Base-by-base conservation (phyloP, 2,329 filamentous ascomycete species). In the Colletotrichum costaricense region DNA sequence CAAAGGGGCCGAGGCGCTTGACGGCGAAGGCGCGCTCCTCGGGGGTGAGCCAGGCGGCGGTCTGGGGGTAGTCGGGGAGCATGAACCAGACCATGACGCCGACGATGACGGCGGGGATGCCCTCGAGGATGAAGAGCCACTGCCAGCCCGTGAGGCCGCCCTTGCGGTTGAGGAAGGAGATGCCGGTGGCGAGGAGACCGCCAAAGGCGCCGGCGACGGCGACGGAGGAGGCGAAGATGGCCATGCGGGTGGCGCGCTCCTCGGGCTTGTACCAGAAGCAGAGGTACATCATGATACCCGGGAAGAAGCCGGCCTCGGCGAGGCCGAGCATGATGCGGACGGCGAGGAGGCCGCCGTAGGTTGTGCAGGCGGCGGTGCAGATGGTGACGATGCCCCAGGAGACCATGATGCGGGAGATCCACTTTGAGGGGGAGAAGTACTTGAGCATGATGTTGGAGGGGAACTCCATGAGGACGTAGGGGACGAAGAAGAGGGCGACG, bases 201-300 rank as follows among this genome's bases (percentile, higher is more conserved):
- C 89, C 89, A 78, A 92, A 92, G 1, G 90, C 90, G 26, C 88
- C 89, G 0, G 90, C 89, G 14, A 91, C 80, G 9, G 88, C 86
- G 1, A 88, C 88, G 24, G 88, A 88, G 54, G 86, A 89, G 77
- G 89, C 92, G 78, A 91, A 92, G 5, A 92, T 82, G 4, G 89
- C 88, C 55, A 91, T 87, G 4, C 90, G 84, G 64, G 87, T 90
- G 66, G 90, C 88, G 56, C 88, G 82, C 77, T 92, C 90, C 60
- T 88, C 85, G 14, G 88, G 83, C 71, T 88, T 89, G 74, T 92
- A 92, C 89, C 90, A 92, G 84, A 90, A 90, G 0, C 88, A 89
- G 4, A 92, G 81, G 69, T 91, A 89, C 77, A 89, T 91, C 35
- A 88, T 84, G 12, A 89, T 84, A 5, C 86, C 87, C 0, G 88